Evolutionary conservation across 768 basidiomycete genomes (phyloP).

Genomic region (Xanthoconium stramineum): DNA sequence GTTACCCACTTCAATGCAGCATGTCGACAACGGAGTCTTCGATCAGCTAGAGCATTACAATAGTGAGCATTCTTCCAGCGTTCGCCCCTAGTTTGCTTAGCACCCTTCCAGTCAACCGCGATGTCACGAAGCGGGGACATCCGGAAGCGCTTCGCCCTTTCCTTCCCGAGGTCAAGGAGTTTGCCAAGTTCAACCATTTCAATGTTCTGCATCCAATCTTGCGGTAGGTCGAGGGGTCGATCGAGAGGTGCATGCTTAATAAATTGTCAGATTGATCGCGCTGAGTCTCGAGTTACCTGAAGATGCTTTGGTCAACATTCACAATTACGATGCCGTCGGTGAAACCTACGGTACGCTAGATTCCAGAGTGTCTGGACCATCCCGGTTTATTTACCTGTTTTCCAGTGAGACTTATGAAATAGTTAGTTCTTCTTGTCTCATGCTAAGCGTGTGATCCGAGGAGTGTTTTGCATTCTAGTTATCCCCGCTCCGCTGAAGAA

Average conservation of each 20-base stretch:
- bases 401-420: conserved; percentile 66
- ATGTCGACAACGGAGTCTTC: conserved; percentile 56
- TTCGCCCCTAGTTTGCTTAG: neutral
- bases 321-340: conserved; percentile 40
- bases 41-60: conserved; percentile 68
- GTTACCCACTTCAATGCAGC: conserved; percentile 33
- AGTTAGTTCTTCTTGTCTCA: conserved; percentile 35
- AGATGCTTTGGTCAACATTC: conserved; percentile 46
- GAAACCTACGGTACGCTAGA: conserved; percentile 40
- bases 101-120: conserved; percentile 44
- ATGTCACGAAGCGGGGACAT: conserved; percentile 45
- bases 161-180: conserved; percentile 50
- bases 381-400: neutral
- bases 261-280: conserved; percentile 41
- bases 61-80: conserved; percentile 35
- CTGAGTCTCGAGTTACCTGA: conserved; percentile 54
- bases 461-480: conserved; percentile 30
- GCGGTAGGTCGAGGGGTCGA: conserved; percentile 27
- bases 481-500: conserved; percentile 48
- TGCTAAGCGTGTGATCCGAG: neutral
- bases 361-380: neutral
- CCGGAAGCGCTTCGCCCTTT: conserved; percentile 49
- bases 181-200: conserved; percentile 49
- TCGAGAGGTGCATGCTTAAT: neutral
- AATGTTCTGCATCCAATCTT: conserved; percentile 49